A percentile compares a stretch with the other conserved stretches of the same genome.
Evolutionary conservation across 2,329 filamentous ascomycete species (phyloP).

Genomic region (Anisogramma anomala): DNA sequence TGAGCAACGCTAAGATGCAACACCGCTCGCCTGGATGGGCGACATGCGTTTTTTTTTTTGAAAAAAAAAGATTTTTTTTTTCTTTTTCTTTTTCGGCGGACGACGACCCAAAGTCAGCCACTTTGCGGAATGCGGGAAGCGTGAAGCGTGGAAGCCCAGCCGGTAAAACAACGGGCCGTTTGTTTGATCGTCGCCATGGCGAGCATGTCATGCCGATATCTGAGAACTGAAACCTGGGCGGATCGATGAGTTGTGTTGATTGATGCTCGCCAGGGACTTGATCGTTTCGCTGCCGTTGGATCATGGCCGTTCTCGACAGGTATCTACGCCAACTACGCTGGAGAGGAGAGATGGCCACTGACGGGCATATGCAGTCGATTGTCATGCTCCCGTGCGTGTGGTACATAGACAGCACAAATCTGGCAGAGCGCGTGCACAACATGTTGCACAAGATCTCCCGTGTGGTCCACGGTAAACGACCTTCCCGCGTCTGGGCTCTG

Average conservation of each 20-base stretch:
- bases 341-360: conserved; percentile 1
- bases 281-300: conserved; percentile 14
- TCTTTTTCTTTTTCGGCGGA: too few relatives aligned
- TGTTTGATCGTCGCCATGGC: conserved; percentile 12
- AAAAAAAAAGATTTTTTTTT: too few relatives aligned
- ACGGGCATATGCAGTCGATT: neutral
- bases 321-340: too few relatives aligned
- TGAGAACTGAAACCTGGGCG: conserved; percentile 14
- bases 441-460: conserved; percentile 10
- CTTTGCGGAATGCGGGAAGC: neutral
- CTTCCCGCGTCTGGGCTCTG: conserved; percentile 5
- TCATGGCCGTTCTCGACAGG: too few relatives aligned
- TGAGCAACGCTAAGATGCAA: too few relatives aligned
- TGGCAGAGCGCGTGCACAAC: neutral
- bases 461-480: too few relatives aligned
- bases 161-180: conserved; percentile 9
- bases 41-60: too few relatives aligned
- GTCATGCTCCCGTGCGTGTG: conserved; percentile 3
- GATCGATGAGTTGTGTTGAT: conserved; percentile 9
- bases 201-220: conserved; percentile 12
- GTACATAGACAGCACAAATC: neutral
- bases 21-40: too few relatives aligned
- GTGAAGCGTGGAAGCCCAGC: conserved; percentile 6
- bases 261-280: conserved; percentile 1
- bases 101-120: neutral